Evolutionary conservation across 176 grass and related monocot species (phyloP), one percentile per base, ranked within the genome.

Genomic region (Bothriochloa decipiens): DNA sequence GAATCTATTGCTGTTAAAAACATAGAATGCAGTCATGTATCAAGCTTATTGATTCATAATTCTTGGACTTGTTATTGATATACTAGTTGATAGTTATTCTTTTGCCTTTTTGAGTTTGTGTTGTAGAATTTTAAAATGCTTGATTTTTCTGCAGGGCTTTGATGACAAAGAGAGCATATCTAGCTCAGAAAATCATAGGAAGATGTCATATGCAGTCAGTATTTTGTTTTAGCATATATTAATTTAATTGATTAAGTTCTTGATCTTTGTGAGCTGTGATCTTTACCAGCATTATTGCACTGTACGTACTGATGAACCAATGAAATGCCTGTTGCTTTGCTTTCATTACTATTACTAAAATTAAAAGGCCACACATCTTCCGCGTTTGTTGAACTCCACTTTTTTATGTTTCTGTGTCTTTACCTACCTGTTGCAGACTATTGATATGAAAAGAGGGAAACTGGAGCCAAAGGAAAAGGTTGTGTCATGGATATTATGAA

Each of bases 381-480:
- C 47, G 0, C 29, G 8, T 49, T 50, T 68, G 13, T 76, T 14
- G 53, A 84, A 74, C 36, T 8, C 13, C 3, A 16, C 4, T 0
- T 46, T 46, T 76, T 49, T 43, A 75, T 27, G 37, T 73, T 11
- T 46, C 20, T 46, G 22, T 39, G 37, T 49, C 84, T 90, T 70
- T 74, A 70, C 62, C 68, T 32, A 32, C 29, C 29, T 83, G 15
- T 71, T 82, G 53, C 62, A 83, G 80, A 63, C 28, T 74, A 75
- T 74, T 88, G 88, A 86, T 88, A 62, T 75, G 82, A 88, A 87
- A 35, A 93, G 83, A 50, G 82, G 80, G 53, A 68, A 15, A 65
- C 76, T 55, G 4, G 85, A 83, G 52, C 68, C 83, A 58, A 90
- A 80, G 29, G 88, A 91, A 84, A 86, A 82, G 81, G 87, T 89